phyloP scores from a whole-genome alignment of 2,329 filamentous ascomycete genomes.

The Diplodia scrobiculata region DNA sequence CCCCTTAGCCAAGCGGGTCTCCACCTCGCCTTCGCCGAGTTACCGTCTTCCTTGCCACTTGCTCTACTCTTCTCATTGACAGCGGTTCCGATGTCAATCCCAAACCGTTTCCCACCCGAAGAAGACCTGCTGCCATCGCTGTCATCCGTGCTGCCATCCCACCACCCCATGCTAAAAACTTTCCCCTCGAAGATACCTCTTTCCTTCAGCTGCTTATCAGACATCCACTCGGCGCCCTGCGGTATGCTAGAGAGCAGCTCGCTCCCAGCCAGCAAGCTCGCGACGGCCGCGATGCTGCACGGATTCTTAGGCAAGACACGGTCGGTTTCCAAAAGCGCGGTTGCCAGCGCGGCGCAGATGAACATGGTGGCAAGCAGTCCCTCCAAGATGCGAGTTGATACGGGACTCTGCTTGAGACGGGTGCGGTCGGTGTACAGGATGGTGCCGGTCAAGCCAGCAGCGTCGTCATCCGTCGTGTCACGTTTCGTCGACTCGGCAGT shows the following conservation, averaged over 20 bases:
- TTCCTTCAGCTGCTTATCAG: neutral
- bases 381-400: neutral
- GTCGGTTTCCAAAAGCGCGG: neutral
- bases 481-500: neutral
- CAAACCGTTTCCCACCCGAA: constrained; percentile 2
- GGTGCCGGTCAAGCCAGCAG: neutral
- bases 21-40: neutral
- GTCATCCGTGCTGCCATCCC: neutral
- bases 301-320: neutral
- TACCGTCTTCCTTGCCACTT: neutral
- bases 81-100: constrained; percentile 7
- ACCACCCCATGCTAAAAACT: constrained; percentile 7
- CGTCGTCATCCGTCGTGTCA: neutral
- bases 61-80: neutral
- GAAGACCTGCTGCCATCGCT: neutral
- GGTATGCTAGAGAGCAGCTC: neutral
- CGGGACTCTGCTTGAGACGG: neutral
- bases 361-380: neutral
- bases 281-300: constrained; percentile 4
- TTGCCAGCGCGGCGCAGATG: neutral
- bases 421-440: neutral
- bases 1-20: neutral
- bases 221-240: constrained; percentile 1
- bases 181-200: neutral
- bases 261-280: neutral